phyloP scores from a whole-genome alignment of 306 rosid genomes.

The Hippophae rhamnoides region DNA sequence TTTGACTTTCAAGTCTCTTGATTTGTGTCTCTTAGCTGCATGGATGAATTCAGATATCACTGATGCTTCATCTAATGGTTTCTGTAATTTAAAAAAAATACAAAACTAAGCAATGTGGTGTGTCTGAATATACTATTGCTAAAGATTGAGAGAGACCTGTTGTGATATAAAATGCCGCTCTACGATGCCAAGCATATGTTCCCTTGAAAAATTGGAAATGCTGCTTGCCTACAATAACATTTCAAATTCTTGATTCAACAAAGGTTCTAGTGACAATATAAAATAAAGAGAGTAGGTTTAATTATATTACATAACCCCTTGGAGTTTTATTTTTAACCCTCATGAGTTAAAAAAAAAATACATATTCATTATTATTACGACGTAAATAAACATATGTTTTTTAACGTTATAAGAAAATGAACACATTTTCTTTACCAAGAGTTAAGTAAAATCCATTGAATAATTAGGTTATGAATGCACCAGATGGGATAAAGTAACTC shows the following conservation, averaged over 20 bases:
- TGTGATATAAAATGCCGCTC: conserved; percentile 41
- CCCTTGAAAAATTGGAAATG: conserved; percentile 32
- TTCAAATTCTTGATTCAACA: not conserved
- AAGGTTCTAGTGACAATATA: not conserved
- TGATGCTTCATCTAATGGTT: conserved; percentile 29
- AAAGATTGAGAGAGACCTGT: conserved; percentile 28
- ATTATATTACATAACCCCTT: no score
- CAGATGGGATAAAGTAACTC: not conserved
- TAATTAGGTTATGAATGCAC: no score
- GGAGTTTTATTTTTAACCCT: no score
- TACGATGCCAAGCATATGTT: conserved; percentile 31
- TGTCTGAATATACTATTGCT: not conserved
- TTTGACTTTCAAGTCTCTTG: conserved; percentile 3
- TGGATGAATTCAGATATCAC: conserved; percentile 43
- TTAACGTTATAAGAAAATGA: no score
- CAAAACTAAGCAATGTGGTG: not conserved
- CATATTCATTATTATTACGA: no score
- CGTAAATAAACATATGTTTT: no score
- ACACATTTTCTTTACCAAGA: no score
- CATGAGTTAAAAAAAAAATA: no score
- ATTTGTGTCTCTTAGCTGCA: conserved; percentile 33
- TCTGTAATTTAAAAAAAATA: conserved; percentile 18
- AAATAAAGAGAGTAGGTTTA: not conserved
- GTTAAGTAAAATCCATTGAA: no score
- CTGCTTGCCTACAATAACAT: conserved; percentile 25